Evolutionary conservation across 2,329 filamentous ascomycete genomes (phyloP).

Genomic region (Beauveria scarabaeidicola): DNA sequence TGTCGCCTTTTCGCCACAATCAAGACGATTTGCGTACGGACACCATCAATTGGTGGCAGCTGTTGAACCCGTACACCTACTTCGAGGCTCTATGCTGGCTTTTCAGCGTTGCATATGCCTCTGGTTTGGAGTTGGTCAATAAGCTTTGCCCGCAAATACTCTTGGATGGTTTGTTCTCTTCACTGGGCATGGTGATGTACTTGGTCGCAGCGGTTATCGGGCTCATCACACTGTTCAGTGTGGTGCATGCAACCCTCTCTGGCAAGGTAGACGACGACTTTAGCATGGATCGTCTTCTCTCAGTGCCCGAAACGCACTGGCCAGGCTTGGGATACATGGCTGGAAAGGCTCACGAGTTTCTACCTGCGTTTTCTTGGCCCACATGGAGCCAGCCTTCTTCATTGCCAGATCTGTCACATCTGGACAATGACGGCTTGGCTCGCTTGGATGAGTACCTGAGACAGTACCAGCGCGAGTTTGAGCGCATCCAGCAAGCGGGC

Average conservation of each 20-base stretch:
- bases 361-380: slow-evolving; percentile 8
- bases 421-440: slow-evolving; percentile 14
- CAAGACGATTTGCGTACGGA: slow-evolving; percentile 8
- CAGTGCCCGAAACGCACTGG: slow-evolving; percentile 12
- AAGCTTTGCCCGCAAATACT: slow-evolving; percentile 9
- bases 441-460: slow-evolving; percentile 18
- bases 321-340: slow-evolving; percentile 13
- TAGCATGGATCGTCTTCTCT: background rate
- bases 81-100: slow-evolving; percentile 19
- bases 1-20: slow-evolving; percentile 13
- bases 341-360: slow-evolving; percentile 13
- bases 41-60: slow-evolving; percentile 17
- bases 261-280: slow-evolving; percentile 9
- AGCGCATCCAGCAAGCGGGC: slow-evolving; percentile 21
- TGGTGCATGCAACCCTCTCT: slow-evolving; percentile 3
- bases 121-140: slow-evolving; percentile 13
- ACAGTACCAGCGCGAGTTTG: slow-evolving; percentile 23
- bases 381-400: background rate
- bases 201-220: background rate
- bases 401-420: slow-evolving; percentile 7
- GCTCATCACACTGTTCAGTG: slow-evolving; percentile 2
- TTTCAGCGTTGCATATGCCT: slow-evolving; percentile 16
- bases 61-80: slow-evolving; percentile 26
- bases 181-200: slow-evolving; percentile 6
- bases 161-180: slow-evolving; percentile 11